Evolutionary conservation across 108 stramenopile genomes (phyloP), one percentile per base, ranked within the genome.

Genomic region (Cyclostephanos invisitatus): DNA sequence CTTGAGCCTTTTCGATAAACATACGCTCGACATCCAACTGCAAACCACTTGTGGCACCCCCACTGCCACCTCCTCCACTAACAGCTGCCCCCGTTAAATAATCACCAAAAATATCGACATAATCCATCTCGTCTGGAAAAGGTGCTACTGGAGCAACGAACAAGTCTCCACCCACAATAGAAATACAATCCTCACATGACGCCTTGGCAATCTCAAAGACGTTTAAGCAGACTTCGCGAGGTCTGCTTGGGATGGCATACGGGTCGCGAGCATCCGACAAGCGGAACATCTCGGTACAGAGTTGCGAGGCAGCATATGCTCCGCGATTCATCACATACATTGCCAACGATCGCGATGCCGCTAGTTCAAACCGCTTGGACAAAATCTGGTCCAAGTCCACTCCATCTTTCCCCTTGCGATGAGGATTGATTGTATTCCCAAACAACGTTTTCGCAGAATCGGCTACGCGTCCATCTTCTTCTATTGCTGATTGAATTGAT

Each of bases 11-110:
- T 68, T 90, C 88, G 42, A 77, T 84, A 69, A 95, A 92, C 89
- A 95, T 92, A 32, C 94, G 84, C 58, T 92, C 94, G 35, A 95
- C 91, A 66, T 95, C 94, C 48, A 95, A 67, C 18, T 78, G 86
- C 66, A 95, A 66, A 29, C 91, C 88, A 48, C 85, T 85, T 53
- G 83, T 75, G 15, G 83, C 67, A 38, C 73, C 67, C 29, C 73
- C 75, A 46, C 64, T 28, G 18, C 74, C 72, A 38, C 60, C 54
- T 9, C 72, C 79, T 46, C 44, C 38, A 40, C 73, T 67, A 61
- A 25, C 21, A 56, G 11, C 14, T 51, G 66, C 69, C 68, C 68
- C 64, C 38, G 74, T 62, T 42, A 72, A 49, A 12, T 76, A 69
- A 20, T 40, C 21, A 18, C 80, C 80, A 74, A 81, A 81, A 14